Conservation (phyloP, 108 stramenopile species). For the Parietichytrium sp. region DNA sequence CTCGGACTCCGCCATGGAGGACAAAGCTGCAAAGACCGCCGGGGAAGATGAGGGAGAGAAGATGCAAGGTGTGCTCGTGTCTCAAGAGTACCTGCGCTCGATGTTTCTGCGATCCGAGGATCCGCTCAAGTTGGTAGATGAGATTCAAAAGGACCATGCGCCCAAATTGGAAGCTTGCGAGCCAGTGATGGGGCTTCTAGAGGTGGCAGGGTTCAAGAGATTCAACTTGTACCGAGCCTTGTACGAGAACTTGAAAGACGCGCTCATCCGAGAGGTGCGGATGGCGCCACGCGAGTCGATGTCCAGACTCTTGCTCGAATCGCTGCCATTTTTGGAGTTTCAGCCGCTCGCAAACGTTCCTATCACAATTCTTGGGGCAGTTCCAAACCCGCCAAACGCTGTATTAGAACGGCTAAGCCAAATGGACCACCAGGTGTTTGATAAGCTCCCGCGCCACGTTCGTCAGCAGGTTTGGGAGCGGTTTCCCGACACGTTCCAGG, state of each 20-base stretch:
- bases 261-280: background rate
- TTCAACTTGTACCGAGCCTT: background rate
- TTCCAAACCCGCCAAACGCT: background rate
- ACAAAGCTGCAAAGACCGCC: too few species aligned
- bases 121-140: background rate
- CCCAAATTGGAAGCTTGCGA: background rate
- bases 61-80: too few species aligned
- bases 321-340: background rate
- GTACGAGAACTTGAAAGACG: constrained; percentile 1
- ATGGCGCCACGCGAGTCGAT: background rate
- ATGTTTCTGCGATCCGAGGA: too few species aligned
- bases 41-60: too few species aligned
- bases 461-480: constrained; percentile 21
- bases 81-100: too few species aligned
- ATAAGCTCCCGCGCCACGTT: background rate
- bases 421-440: background rate
- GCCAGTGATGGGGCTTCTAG: constrained; percentile 29
- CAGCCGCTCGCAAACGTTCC: background rate
- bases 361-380: background rate
- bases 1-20: too few species aligned
- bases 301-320: background rate
- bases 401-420: constrained; percentile 22
- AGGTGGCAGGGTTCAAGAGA: background rate
- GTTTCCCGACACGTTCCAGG: background rate
- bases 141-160: background rate